These are phyloP conservation scores for Hamamelis virginiana DNA, from an alignment of 164 flowering plant genomes.

Conservation along the genomic window DNA sequence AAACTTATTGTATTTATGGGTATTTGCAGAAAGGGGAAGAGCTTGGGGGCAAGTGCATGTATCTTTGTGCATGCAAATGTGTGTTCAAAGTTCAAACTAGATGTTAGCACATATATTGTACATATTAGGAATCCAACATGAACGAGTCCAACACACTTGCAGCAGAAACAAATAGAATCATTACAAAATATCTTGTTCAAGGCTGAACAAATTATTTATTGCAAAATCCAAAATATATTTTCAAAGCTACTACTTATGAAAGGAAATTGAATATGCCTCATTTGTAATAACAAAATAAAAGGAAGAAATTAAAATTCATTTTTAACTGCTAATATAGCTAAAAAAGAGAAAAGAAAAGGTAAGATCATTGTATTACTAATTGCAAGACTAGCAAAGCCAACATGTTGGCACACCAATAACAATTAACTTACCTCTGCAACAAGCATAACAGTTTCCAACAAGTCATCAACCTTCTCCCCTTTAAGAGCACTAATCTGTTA, in stretches of 20 bases:
- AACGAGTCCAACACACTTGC: neutral
- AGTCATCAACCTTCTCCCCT: slow-evolving; percentile 80
- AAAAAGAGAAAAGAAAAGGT: neutral
- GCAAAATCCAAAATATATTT: too few species aligned
- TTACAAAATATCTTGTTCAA: neutral
- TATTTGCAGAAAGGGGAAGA: neutral
- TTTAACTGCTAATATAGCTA: neutral
- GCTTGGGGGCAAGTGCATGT: neutral
- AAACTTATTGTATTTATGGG: neutral
- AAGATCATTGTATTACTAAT: neutral
- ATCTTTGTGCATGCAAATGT: neutral
- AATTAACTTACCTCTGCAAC: slow-evolving; percentile 77
- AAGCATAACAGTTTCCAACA: slow-evolving; percentile 88
- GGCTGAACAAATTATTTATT: neutral
- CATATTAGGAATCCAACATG: neutral
- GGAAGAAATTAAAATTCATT: too few species aligned
- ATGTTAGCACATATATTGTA: too few species aligned
- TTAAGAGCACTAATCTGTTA: slow-evolving; percentile 90
- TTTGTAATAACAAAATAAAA: too few species aligned
- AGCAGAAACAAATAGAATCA: neutral
- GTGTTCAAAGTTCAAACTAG: too few species aligned
- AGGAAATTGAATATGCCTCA: too few species aligned
- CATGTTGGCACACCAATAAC: neutral
- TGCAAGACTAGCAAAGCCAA: slow-evolving; percentile 1
- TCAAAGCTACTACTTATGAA: too few species aligned